phyloP scores from a whole-genome alignment of 1,284 basidiomycete genomes.

The Cryptococcus sp. region DNA sequence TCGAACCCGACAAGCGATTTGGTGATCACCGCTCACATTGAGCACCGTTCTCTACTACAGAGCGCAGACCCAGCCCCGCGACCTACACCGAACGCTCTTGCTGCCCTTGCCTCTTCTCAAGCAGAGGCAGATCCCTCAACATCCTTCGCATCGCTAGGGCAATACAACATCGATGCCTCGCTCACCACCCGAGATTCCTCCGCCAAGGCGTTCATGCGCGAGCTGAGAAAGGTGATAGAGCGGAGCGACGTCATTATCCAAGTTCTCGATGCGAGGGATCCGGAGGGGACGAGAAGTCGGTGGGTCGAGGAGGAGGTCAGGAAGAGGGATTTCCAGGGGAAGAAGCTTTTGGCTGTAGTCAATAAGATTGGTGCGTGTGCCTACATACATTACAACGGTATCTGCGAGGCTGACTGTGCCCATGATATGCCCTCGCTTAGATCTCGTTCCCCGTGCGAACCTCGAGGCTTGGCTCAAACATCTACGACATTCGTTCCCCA shows the following conservation, averaged over 20 bases:
- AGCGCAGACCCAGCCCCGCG: slow-evolving; percentile 8
- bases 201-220: slow-evolving; percentile 69
- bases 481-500: slow-evolving; percentile 87
- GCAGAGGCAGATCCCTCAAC: slow-evolving; percentile 36
- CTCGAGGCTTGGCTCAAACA: slow-evolving; percentile 88
- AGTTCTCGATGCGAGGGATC: slow-evolving; percentile 83
- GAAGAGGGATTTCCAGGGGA: slow-evolving; percentile 77
- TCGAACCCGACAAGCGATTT: not conserved
- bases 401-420: slow-evolving; percentile 5
- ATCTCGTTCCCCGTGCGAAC: slow-evolving; percentile 85
- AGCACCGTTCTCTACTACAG: slow-evolving; percentile 11
- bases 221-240: slow-evolving; percentile 88
- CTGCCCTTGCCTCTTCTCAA: slow-evolving; percentile 61
- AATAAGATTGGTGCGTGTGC: slow-evolving; percentile 84
- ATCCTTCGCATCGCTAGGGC: slow-evolving; percentile 54
- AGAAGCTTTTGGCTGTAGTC: slow-evolving; percentile 82
- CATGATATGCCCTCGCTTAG: slow-evolving; percentile 54
- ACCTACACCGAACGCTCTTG: slow-evolving; percentile 15
- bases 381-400: not conserved
- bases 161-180: slow-evolving; percentile 62
- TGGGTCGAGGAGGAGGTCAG: slow-evolving; percentile 89
- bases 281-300: slow-evolving; percentile 81
- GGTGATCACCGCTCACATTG: slow-evolving; percentile 18
- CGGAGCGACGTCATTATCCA: slow-evolving; percentile 85
- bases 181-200: slow-evolving; percentile 56